Evolutionary conservation across 148 eudicot species (phyloP).

Genomic region (Vaccinium macrocarpon): DNA sequence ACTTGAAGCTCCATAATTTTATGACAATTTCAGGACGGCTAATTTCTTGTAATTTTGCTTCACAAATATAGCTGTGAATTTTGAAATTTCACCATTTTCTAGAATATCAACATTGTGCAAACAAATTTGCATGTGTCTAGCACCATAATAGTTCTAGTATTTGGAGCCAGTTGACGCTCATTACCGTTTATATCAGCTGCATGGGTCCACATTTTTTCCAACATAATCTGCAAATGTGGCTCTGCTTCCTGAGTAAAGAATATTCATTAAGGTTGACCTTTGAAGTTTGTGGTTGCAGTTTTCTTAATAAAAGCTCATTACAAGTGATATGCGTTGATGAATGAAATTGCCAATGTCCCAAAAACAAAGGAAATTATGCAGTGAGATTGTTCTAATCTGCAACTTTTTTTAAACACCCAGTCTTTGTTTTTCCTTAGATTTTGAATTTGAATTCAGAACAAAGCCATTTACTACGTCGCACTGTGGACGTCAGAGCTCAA

Average conservation of each 20-base stretch:
- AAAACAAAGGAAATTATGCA: background rate
- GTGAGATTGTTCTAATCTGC: background rate
- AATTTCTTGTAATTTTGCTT: background rate
- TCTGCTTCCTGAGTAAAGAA: no score
- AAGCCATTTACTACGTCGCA: no score
- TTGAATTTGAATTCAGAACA: background rate
- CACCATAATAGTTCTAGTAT: background rate
- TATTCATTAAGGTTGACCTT: background rate
- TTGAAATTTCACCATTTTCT: background rate
- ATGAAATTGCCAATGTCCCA: background rate
- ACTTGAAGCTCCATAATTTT: background rate
- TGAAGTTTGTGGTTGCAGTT: background rate
- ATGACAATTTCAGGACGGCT: background rate
- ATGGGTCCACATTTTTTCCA: background rate
- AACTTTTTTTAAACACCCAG: background rate
- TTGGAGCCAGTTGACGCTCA: background rate
- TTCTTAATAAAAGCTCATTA: background rate
- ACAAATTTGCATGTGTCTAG: background rate
- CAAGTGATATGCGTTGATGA: background rate
- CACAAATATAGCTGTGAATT: slow-evolving; percentile 4
- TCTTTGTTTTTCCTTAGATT: background rate
- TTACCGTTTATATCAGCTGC: background rate
- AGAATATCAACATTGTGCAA: background rate
- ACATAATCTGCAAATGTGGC: background rate
- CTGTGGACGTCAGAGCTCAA: no score